A percentile compares a stretch with the other conserved stretches of the same genome.
These are phyloP conservation scores for Entamoeba invadens DNA, from an alignment of 208 protist genomes.

Conservation along the genomic window DNA sequence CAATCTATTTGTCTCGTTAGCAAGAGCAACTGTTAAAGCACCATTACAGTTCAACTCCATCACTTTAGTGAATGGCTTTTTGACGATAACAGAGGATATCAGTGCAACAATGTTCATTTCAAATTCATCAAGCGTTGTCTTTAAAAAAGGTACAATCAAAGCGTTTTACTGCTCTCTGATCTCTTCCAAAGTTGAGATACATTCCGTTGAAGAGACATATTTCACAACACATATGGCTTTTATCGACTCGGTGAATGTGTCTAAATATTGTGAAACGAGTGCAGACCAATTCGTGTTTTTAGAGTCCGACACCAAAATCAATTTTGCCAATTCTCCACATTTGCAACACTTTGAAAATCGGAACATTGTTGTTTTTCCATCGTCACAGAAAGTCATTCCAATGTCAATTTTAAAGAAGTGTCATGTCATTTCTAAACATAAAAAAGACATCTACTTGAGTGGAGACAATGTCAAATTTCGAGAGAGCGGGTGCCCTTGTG, in stretches of 20 bases:
- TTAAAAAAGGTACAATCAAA: not conserved
- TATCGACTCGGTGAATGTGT: not conserved
- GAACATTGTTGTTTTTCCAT: not conserved
- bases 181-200: not conserved
- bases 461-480: not conserved
- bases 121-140: not conserved
- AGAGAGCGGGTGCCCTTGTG: not conserved
- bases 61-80: not conserved
- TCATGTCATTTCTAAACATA: not conserved
- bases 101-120: not conserved
- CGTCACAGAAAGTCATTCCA: not conserved
- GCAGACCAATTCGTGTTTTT: not conserved
- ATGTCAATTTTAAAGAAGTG: not conserved
- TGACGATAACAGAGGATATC: not conserved
- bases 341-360: not conserved
- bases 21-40: not conserved
- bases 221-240: not conserved
- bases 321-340: not conserved
- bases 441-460: not conserved
- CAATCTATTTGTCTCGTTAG: not conserved
- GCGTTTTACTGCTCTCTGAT: not conserved
- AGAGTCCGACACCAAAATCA: not conserved
- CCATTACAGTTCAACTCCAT: not conserved
- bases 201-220: not conserved
- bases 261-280: not conserved